Percentiles rank a stretch among this genome's conserved stretches.
Evolutionary conservation across 1,284 basidiomycete genomes (phyloP).

Genomic region (Cronartium quercuum): DNA sequence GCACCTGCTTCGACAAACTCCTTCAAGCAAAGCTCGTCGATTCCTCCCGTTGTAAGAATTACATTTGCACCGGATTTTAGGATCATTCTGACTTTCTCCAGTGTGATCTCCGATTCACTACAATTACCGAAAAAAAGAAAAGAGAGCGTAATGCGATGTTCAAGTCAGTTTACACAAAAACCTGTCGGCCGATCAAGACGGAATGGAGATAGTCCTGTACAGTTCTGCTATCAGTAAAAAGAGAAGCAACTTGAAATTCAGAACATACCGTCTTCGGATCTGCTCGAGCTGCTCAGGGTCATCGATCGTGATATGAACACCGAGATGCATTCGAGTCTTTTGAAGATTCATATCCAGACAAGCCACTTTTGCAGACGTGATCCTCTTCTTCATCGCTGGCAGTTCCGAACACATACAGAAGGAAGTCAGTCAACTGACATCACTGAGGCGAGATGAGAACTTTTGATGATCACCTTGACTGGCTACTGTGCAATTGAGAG

Average conservation of each 20-base stretch:
- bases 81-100: constrained; percentile 94
- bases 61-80: constrained; percentile 94
- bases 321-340: constrained; percentile 95
- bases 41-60: constrained; percentile 95
- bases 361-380: constrained; percentile 90
- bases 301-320: constrained; percentile 94
- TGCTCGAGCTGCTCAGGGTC: constrained; percentile 95
- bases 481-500: constrained; percentile 96
- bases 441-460: background rate
- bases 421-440: constrained; percentile 3
- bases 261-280: constrained; percentile 73
- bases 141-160: background rate
- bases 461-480: constrained; percentile 67
- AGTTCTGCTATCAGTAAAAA: no score
- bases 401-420: background rate
- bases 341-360: constrained; percentile 97
- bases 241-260: constrained; percentile 2
- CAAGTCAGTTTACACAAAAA: no score
- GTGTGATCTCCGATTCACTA: constrained; percentile 91
- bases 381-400: constrained; percentile 92
- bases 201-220: no score
- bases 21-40: constrained; percentile 95
- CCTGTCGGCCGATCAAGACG: no score
- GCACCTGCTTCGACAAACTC: constrained; percentile 99
- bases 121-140: constrained; percentile 31